These are phyloP conservation scores for Zygosaccharomyces sapae DNA, from an alignment of 1,139 yeast species.

Conservation along the genomic window DNA sequence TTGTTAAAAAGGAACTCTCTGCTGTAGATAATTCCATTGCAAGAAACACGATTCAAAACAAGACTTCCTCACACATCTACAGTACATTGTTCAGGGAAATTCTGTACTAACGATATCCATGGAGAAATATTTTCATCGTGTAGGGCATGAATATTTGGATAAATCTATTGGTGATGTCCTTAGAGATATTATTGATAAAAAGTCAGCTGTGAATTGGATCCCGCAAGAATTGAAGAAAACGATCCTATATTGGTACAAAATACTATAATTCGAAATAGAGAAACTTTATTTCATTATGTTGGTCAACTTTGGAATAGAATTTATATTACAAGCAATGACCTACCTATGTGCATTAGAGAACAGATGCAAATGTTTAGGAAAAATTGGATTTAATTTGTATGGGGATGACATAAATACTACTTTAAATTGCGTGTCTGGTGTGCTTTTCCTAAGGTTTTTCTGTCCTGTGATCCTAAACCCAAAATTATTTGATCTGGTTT, in stretches of 20 bases:
- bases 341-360: slow-evolving; percentile 65
- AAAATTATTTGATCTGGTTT: slow-evolving; percentile 68
- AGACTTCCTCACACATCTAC: slow-evolving; percentile 42
- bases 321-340: slow-evolving; percentile 62
- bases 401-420: slow-evolving; percentile 47
- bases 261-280: slow-evolving; percentile 49
- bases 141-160: slow-evolving; percentile 76
- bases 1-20: slow-evolving; percentile 62
- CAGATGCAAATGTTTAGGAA: slow-evolving; percentile 57
- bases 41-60: slow-evolving; percentile 22
- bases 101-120: slow-evolving; percentile 75
- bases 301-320: slow-evolving; percentile 71
- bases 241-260: slow-evolving; percentile 39
- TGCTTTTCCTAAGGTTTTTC: slow-evolving; percentile 77
- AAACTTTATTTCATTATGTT: slow-evolving; percentile 51
- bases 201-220: slow-evolving; percentile 73
- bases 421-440: slow-evolving; percentile 73
- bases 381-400: slow-evolving; percentile 58
- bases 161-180: slow-evolving; percentile 69
- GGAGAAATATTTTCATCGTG: slow-evolving; percentile 69
- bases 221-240: slow-evolving; percentile 44
- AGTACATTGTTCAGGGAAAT: slow-evolving; percentile 84
- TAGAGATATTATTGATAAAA: slow-evolving; percentile 47
- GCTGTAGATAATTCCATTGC: slow-evolving; percentile 39
- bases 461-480: slow-evolving; percentile 93